Evolutionary conservation across 305 asterid genomes (phyloP).

Genomic region (Caryopteris hybrid): DNA sequence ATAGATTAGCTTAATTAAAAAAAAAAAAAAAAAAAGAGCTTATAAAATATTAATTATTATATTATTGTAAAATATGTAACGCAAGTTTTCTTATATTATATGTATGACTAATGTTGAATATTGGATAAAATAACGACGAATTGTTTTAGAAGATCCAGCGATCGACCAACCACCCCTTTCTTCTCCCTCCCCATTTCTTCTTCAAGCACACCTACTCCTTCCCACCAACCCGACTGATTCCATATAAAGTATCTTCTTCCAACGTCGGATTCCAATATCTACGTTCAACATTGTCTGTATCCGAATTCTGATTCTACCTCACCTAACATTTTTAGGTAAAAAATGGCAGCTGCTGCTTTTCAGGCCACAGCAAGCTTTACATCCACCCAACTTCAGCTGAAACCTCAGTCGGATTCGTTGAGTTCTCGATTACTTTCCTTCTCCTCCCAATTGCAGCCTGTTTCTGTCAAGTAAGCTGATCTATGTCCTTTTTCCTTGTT

Average conservation of each 20-base stretch:
- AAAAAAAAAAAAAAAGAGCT: too few species aligned
- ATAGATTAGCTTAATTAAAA: too few species aligned
- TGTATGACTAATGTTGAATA: too few species aligned
- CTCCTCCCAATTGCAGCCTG: slow-evolving; percentile 44
- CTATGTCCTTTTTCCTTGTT: background rate
- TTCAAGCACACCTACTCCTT: background rate
- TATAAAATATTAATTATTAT: too few species aligned
- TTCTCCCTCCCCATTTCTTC: too few species aligned
- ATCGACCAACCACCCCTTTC: background rate
- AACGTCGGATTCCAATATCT: background rate
- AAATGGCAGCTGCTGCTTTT: slow-evolving; percentile 39
- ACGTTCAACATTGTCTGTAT: background rate
- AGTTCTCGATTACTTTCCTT: slow-evolving; percentile 39
- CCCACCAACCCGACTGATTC: slow-evolving; percentile 18
- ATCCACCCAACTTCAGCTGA: slow-evolving; percentile 9
- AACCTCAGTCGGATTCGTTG: slow-evolving; percentile 23
- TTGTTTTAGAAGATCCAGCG: background rate
- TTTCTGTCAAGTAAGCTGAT: slow-evolving; percentile 40
- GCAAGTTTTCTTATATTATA: too few species aligned
- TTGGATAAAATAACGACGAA: background rate
- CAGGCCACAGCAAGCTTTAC: slow-evolving; percentile 25
- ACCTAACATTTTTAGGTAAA: background rate
- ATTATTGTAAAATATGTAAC: too few species aligned
- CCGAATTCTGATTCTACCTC: background rate
- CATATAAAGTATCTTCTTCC: background rate